These are phyloP conservation scores for Colletotrichum trifolii DNA, from an alignment of 2,329 filamentous ascomycete species.

Conservation along the genomic window DNA sequence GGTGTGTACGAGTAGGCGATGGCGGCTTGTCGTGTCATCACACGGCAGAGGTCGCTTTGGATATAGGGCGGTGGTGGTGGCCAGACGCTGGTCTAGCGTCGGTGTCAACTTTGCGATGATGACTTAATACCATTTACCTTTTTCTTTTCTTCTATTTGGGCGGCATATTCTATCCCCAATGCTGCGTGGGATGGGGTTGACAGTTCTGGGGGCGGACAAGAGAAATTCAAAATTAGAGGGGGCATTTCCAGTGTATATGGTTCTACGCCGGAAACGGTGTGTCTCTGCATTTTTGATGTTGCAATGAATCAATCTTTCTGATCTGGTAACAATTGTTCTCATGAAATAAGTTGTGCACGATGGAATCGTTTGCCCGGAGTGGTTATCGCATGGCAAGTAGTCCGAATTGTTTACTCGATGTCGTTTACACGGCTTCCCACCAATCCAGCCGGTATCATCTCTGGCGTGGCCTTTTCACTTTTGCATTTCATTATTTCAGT, in stretches of 20 bases:
- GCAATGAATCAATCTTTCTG: conserved; percentile 32
- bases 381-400: no score
- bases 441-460: no score
- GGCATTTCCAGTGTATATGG: conserved; percentile 17
- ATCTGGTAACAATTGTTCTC: not conserved
- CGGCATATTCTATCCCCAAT: not conserved
- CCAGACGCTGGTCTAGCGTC: conserved; percentile 26
- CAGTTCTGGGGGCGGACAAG: not conserved
- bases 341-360: no score
- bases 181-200: not conserved
- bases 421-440: no score
- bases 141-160: conserved; percentile 19
- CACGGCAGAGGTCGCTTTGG: not conserved
- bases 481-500: no score
- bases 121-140: conserved; percentile 36
- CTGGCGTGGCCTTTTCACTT: no score
- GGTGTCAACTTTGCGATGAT: conserved; percentile 28
- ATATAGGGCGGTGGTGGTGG: not conserved
- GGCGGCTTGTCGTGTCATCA: not conserved
- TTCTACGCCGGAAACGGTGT: conserved; percentile 18
- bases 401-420: no score
- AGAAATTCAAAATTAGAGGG: conserved; percentile 21
- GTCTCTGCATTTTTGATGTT: conserved; percentile 15
- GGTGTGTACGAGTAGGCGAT: not conserved
- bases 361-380: no score